Conservation (phyloP, 148 eudicot species). For the Nyssa sinensis region DNA sequence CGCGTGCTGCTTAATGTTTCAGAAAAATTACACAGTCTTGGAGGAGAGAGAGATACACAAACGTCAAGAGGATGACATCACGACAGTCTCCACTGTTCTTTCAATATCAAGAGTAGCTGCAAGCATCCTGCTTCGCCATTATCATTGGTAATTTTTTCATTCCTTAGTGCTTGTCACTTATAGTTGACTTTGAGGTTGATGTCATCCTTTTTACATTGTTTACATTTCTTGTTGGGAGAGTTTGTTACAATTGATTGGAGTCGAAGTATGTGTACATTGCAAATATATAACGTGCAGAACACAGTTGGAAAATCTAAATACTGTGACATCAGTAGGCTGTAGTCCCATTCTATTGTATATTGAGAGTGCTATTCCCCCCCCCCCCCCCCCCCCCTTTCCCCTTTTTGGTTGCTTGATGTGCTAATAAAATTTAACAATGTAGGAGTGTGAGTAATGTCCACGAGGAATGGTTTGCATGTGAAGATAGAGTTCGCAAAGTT, state of each 20-base stretch:
- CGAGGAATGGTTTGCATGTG: conserved; percentile 81
- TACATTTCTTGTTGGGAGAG: not conserved
- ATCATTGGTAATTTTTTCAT: conserved; percentile 54
- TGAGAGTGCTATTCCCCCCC: not conserved
- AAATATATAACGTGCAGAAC: not conserved
- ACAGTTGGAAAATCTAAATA: not conserved
- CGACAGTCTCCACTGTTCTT: conserved; percentile 57
- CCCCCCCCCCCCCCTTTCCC: too few species aligned
- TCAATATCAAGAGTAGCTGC: conserved; percentile 66
- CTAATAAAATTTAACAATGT: not conserved
- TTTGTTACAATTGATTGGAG: not conserved
- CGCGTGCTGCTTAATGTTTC: conserved; percentile 14
- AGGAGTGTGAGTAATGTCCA: conserved; percentile 70
- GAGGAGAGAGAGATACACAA: conserved; percentile 53
- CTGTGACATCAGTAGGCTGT: not conserved
- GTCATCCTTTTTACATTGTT: not conserved
- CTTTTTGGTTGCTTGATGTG: not conserved
- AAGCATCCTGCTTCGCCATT: conserved; percentile 59
- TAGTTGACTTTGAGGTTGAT: not conserved
- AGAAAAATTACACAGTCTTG: conserved; percentile 52
- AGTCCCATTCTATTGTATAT: not conserved
- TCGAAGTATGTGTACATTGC: not conserved
- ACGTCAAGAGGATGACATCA: conserved; percentile 65
- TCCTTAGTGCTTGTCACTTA: not conserved
- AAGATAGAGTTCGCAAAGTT: conserved; percentile 51